Percentiles rank a stretch among this genome's conserved stretches.
Conservation (phyloP, 495 filamentous ascomycete genomes). For the Astrothelium macrocarpum region DNA sequence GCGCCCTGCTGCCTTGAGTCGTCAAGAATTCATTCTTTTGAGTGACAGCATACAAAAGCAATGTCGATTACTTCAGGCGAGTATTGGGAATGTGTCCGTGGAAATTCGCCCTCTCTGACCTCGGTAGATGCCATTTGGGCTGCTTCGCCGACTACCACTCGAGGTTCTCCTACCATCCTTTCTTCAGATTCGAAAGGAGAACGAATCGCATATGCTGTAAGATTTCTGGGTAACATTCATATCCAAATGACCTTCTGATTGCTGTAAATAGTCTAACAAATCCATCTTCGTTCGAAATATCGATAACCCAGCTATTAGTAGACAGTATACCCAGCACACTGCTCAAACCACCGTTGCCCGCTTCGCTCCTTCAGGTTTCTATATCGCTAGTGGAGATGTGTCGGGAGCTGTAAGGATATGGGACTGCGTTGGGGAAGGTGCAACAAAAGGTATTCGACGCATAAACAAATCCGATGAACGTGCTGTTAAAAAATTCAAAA, state of each 20-base stretch:
- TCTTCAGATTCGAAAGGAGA: slow-evolving; percentile 86
- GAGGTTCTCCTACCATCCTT: slow-evolving; percentile 82
- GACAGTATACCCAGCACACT: slow-evolving; percentile 87
- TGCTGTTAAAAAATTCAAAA: background rate
- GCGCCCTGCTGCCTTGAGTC: background rate
- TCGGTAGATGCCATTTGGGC: slow-evolving; percentile 65
- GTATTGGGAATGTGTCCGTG: no score
- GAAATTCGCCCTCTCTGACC: no score
- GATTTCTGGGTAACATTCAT: slow-evolving; percentile 19
- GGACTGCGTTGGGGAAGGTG: slow-evolving; percentile 61
- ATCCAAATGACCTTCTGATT: background rate
- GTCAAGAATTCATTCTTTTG: background rate
- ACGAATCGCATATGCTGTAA: slow-evolving; percentile 85
- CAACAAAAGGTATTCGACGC: slow-evolving; percentile 48
- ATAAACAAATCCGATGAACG: background rate
- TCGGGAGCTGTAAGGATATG: slow-evolving; percentile 79
- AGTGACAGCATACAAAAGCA: background rate
- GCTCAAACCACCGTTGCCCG: slow-evolving; percentile 80
- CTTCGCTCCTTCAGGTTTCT: slow-evolving; percentile 91
- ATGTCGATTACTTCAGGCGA: background rate
- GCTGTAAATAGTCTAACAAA: slow-evolving; percentile 65
- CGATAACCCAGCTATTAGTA: slow-evolving; percentile 70
- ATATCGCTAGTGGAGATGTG: slow-evolving; percentile 86
- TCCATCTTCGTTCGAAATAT: slow-evolving; percentile 90
- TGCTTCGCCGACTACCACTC: slow-evolving; percentile 68